These are phyloP conservation scores for Melastoma candidum DNA, from an alignment of 441 rosid genomes.

Conservation along the genomic window DNA sequence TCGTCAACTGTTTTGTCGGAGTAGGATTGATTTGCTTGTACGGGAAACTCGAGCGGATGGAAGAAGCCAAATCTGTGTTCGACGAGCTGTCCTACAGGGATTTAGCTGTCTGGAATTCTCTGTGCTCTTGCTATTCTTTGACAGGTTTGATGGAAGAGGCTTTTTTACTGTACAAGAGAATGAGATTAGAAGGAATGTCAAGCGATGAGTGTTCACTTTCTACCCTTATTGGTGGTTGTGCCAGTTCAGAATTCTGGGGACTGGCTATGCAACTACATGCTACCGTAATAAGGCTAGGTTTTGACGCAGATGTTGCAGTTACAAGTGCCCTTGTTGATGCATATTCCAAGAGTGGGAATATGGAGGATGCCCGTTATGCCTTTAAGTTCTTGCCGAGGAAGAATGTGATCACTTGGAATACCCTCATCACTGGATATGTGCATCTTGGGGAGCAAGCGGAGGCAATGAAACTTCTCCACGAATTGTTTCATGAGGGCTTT, in stretches of 20 bases:
- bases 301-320: conserved; percentile 38
- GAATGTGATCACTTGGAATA: conserved; percentile 63
- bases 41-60: conserved; percentile 46
- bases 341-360: conserved; percentile 39
- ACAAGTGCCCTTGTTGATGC: conserved; percentile 46
- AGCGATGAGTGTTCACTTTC: conserved; percentile 50
- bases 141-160: conserved; percentile 38
- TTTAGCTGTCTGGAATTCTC: conserved; percentile 51
- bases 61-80: conserved; percentile 38
- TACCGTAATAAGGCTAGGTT: conserved; percentile 30
- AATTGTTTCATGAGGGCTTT: conserved; percentile 31
- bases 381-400: conserved; percentile 42
- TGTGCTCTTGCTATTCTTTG: conserved; percentile 40
- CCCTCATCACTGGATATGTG: conserved; percentile 54
- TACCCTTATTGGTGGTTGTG: conserved; percentile 40
- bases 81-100: conserved; percentile 31
- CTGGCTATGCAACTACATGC: conserved; percentile 48
- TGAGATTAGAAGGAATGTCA: conserved; percentile 24
- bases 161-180: conserved; percentile 29
- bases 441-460: conserved; percentile 32
- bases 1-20: conserved; percentile 25
- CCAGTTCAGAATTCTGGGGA: conserved; percentile 21
- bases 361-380: conserved; percentile 33
- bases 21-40: conserved; percentile 49
- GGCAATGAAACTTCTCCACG: conserved; percentile 40